Evolutionary conservation across 768 basidiomycete genomes (phyloP).

Genomic region (Tylopilus balloui): DNA sequence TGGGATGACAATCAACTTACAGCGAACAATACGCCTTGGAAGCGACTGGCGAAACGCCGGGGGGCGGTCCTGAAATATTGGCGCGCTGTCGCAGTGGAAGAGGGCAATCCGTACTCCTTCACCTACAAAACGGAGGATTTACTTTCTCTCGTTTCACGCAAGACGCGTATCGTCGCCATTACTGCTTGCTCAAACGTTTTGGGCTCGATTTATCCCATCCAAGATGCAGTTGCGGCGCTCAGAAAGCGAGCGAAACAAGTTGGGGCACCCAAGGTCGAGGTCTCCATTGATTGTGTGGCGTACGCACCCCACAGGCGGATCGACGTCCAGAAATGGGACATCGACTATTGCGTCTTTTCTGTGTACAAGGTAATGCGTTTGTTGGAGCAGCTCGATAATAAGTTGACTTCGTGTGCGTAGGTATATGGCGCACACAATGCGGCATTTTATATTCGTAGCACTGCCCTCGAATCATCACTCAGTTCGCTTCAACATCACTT

Average conservation of each 20-base stretch:
- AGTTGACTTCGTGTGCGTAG: slow-evolving; percentile 33
- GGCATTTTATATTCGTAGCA: slow-evolving; percentile 53
- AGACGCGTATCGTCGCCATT: slow-evolving; percentile 70
- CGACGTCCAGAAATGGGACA: slow-evolving; percentile 72
- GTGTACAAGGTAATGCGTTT: slow-evolving; percentile 60
- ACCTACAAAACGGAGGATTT: slow-evolving; percentile 50
- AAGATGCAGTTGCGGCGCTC: slow-evolving; percentile 49
- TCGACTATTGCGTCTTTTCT: slow-evolving; percentile 69
- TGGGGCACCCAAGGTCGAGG: slow-evolving; percentile 58
- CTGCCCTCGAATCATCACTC: slow-evolving; percentile 48
- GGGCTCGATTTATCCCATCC: slow-evolving; percentile 60
- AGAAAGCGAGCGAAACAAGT: slow-evolving; percentile 46
- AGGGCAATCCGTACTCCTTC: slow-evolving; percentile 65
- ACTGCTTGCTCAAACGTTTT: slow-evolving; percentile 74
- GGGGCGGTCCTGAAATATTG: slow-evolving; percentile 57
- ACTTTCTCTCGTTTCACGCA: slow-evolving; percentile 54
- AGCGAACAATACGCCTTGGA: slow-evolving; percentile 80
- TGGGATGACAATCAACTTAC: neutral
- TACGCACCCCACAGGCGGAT: slow-evolving; percentile 71
- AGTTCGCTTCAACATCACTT: slow-evolving; percentile 68
- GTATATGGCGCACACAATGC: slow-evolving; percentile 74
- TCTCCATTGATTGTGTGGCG: slow-evolving; percentile 74
- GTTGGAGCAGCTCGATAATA: neutral
- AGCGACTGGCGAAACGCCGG: slow-evolving; percentile 58
- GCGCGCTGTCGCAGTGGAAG: slow-evolving; percentile 44